Evolutionary conservation across 768 basidiomycete species (phyloP).

Genomic region (Auricularia sp.): DNA sequence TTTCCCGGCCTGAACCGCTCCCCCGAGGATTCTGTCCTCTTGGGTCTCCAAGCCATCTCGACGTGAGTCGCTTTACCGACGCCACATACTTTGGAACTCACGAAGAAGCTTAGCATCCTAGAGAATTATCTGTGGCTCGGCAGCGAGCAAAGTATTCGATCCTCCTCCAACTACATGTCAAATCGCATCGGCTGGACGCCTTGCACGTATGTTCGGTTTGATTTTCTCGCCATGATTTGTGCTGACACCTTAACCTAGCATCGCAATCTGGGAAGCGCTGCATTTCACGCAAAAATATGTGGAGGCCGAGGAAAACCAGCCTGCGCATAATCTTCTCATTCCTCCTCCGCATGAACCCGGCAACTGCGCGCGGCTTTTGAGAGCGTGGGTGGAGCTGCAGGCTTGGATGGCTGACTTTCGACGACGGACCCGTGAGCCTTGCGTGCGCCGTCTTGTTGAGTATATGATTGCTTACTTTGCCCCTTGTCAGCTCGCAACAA

Average conservation of each 20-base stretch:
- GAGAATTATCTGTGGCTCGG: constrained; percentile 70
- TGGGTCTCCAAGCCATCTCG: constrained; percentile 56
- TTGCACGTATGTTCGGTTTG: constrained; percentile 24
- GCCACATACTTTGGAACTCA: constrained; percentile 1
- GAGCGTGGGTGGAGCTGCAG: constrained; percentile 70
- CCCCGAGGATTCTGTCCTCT: constrained; percentile 42
- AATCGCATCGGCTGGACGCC: background rate
- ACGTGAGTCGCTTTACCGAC: constrained; percentile 34
- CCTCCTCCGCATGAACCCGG: constrained; percentile 8
- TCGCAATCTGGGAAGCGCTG: constrained; percentile 2
- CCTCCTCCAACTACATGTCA: background rate
- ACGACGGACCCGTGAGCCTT: constrained; percentile 30
- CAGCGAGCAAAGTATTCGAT: constrained; percentile 22
- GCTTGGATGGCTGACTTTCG: constrained; percentile 57
- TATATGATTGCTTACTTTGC: background rate
- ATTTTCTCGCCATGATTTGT: constrained; percentile 25
- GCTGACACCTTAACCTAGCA: background rate
- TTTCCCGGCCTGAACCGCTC: constrained; percentile 49
- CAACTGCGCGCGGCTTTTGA: constrained; percentile 51
- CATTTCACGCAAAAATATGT: background rate
- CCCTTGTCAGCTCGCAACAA: background rate
- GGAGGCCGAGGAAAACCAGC: background rate
- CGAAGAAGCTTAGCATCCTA: constrained; percentile 39
- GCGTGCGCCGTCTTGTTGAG: background rate
- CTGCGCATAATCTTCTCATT: background rate